Evolutionary conservation across 805 yeast species (phyloP), one percentile per base, ranked within the genome.

Genomic region (Metschnikowia shivogae): DNA sequence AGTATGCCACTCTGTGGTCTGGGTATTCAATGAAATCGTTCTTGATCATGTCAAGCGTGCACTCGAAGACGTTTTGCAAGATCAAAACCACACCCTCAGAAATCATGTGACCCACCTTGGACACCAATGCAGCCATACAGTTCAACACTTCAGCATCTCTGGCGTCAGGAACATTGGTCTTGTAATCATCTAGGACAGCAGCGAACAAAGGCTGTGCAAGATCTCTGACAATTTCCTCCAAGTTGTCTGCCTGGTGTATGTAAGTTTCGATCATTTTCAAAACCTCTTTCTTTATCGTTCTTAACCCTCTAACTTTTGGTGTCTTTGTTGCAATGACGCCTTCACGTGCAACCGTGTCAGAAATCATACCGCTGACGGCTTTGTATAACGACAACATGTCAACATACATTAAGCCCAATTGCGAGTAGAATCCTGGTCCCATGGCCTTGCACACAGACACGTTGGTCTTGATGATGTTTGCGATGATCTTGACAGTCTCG

Each of bases 121-220:
- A 73, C 24, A 93, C 95, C 45, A 93, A 78, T 1, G 96, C 88
- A 7, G 96, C 82, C 81, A 93, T 84, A 76, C 98, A 90, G 67
- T 86, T 88, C 64, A 93, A 76, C 5, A 93, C 99, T 68, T 93
- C 99, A 6, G 97, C 96, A 69, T 93, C 99, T 62, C 98, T 83
- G 8, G 97, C 97, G 70, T 89, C 96, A 4, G 98, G 95, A 29
- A 89, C 96, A 60, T 87, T 87, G 13, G 81, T 71, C 58, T 80
- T 81, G 69, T 93, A 93, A 64, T 93, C 99, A 49, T 86, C 95
- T 52, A 93, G 76, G 12, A 89, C 90, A 0, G 97, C 88, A 36
- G 76, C 76, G 50, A 93, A 79, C 59, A 93, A 71, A 27, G 95
- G 95, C 51, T 86, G 87, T 4, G 89, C 82, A 53, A 93, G 76